Conservation (phyloP, 176 grass and related monocot species). For the Ananas comosus region DNA sequence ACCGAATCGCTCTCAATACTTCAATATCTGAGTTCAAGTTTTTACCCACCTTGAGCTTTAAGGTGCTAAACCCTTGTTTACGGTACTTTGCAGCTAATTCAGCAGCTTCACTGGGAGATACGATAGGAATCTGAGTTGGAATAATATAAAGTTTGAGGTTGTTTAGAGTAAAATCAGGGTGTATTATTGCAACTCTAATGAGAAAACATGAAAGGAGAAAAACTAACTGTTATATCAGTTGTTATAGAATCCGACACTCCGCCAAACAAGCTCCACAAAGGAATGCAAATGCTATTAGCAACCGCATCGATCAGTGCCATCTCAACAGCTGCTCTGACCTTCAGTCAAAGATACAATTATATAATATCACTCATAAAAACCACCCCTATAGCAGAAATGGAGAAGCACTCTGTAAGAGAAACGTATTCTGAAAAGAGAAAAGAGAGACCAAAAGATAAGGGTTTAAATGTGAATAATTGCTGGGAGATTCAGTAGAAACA, state of each 20-base stretch:
- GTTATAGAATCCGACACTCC: slow-evolving; percentile 64
- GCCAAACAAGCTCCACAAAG: slow-evolving; percentile 90
- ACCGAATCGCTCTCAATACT: slow-evolving; percentile 71
- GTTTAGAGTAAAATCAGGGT: neutral
- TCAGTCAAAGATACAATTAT: slow-evolving; percentile 24
- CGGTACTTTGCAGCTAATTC: slow-evolving; percentile 74
- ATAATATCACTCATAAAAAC: slow-evolving; percentile 1
- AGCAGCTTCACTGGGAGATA: slow-evolving; percentile 72
- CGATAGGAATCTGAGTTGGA: slow-evolving; percentile 73
- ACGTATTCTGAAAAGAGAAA: no score
- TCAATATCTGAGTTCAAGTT: slow-evolving; percentile 76
- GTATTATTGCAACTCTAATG: neutral
- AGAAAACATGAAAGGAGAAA: neutral
- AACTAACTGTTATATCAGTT: slow-evolving; percentile 77
- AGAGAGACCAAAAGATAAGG: no score
- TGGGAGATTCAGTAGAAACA: no score
- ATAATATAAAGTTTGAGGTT: neutral
- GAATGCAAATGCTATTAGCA: slow-evolving; percentile 81
- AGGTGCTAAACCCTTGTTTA: slow-evolving; percentile 69
- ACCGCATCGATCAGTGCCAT: slow-evolving; percentile 93
- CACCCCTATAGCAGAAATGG: neutral
- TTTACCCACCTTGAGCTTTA: slow-evolving; percentile 90
- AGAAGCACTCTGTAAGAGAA: neutral
- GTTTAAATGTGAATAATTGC: no score
- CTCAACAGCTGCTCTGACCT: slow-evolving; percentile 90